A percentile compares a stretch with the other conserved stretches of the same genome.
Conservation (phyloP, 371 early-diverging fungal genomes). For the Parasitella parasitica region DNA sequence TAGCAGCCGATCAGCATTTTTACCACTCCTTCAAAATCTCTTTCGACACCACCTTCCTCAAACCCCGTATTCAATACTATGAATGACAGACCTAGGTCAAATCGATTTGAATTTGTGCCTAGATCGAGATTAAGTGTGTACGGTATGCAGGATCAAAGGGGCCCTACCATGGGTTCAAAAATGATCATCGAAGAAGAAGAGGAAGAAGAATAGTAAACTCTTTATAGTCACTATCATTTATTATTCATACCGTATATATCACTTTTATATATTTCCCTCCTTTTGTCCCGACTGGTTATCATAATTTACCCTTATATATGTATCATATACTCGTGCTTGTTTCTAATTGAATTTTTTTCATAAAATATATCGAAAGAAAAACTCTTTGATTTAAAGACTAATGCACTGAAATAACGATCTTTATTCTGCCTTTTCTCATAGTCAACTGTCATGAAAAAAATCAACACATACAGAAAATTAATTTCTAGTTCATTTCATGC, state of each 20-base stretch:
- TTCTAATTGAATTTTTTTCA: too few species aligned
- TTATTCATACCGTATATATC: neutral
- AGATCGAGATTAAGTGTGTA: conserved; percentile 40
- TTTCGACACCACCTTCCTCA: neutral
- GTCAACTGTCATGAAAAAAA: too few species aligned
- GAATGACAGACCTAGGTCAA: neutral
- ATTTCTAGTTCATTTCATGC: too few species aligned
- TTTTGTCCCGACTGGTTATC: neutral
- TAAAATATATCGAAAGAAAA: too few species aligned
- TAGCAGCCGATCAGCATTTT: too few species aligned
- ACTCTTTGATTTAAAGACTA: too few species aligned
- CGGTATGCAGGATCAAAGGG: conserved; percentile 36
- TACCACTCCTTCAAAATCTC: neutral
- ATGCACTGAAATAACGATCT: too few species aligned
- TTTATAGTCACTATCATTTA: neutral
- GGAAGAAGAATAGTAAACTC: conserved; percentile 60
- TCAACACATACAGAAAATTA: too few species aligned
- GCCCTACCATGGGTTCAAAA: conserved; percentile 51
- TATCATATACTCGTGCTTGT: neutral
- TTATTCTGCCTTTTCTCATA: too few species aligned
- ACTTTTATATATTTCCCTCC: neutral
- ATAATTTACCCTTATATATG: neutral
- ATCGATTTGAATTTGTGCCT: conserved; percentile 35
- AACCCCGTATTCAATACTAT: neutral
- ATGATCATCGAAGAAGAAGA: conserved; percentile 69